Conservation (phyloP, 164 flowering plant species). For the Paratinospora sagittata region DNA sequence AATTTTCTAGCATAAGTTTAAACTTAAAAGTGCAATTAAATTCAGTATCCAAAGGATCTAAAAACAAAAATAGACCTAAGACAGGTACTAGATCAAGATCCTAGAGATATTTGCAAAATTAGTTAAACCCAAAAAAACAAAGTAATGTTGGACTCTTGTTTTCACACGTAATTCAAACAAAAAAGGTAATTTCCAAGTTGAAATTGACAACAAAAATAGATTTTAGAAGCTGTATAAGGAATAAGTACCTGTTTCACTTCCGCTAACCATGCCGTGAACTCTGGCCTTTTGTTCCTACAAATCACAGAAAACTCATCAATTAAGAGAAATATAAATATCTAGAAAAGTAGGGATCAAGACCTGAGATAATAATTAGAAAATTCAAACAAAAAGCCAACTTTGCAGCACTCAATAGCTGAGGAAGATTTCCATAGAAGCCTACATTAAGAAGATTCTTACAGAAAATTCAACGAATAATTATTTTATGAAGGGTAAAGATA, state of each 20-base stretch:
- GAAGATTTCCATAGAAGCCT: background rate
- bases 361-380: background rate
- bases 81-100: background rate
- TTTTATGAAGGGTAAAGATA: too few species aligned
- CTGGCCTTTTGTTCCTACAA: constrained; percentile 91
- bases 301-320: background rate
- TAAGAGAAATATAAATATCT: background rate
- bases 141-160: background rate
- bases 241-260: constrained; percentile 78
- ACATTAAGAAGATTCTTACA: background rate
- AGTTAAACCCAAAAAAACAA: background rate
- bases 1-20: background rate
- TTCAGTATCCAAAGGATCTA: background rate
- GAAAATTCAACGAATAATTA: too few species aligned
- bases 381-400: background rate
- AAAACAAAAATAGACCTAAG: background rate
- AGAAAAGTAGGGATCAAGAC: background rate
- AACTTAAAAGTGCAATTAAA: background rate
- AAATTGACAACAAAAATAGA: background rate
- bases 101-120: background rate
- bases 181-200: background rate
- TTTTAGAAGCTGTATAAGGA: background rate
- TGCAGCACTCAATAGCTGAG: background rate
- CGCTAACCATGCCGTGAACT: constrained; percentile 91
- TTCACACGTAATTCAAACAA: background rate